Conservation (phyloP, 495 filamentous ascomycete genomes). For the Apiosordaria backusii region DNA sequence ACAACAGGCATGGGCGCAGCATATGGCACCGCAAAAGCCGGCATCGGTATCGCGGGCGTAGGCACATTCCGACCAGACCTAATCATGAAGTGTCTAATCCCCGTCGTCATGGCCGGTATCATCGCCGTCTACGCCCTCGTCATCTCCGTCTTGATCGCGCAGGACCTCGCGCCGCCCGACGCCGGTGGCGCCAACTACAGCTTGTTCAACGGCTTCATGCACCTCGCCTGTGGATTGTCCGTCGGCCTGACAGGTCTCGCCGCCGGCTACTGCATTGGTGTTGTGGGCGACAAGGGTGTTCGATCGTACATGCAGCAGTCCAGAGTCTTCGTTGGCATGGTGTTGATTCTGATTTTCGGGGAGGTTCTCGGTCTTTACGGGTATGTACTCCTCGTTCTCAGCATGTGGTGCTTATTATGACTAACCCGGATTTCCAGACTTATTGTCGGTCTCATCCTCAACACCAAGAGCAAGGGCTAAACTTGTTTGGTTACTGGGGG, state of each 20-base stretch:
- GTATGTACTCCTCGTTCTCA: slow-evolving; percentile 47
- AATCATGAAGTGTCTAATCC: slow-evolving; percentile 98
- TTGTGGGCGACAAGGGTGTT: slow-evolving; percentile 92
- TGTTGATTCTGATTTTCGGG: slow-evolving; percentile 95
- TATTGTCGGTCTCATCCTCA: slow-evolving; percentile 51
- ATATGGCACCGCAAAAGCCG: slow-evolving; percentile 95
- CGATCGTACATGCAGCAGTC: slow-evolving; percentile 94
- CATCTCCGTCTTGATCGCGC: slow-evolving; percentile 89
- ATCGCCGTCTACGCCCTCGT: slow-evolving; percentile 97
- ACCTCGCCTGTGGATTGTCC: slow-evolving; percentile 83
- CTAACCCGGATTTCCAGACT: slow-evolving; percentile 29
- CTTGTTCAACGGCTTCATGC: slow-evolving; percentile 90
- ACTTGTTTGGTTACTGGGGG: background rate
- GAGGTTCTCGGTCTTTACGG: slow-evolving; percentile 97
- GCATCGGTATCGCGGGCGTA: slow-evolving; percentile 93
- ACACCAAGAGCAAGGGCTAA: slow-evolving; percentile 55
- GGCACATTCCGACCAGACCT: slow-evolving; percentile 89
- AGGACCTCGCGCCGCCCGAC: slow-evolving; percentile 66
- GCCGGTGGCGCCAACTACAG: slow-evolving; percentile 57
- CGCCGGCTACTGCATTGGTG: slow-evolving; percentile 95
- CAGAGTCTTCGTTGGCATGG: slow-evolving; percentile 96
- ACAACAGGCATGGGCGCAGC: slow-evolving; percentile 81
- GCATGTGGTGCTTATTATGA: background rate
- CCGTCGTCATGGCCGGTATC: slow-evolving; percentile 99
- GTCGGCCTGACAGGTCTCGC: slow-evolving; percentile 90